A percentile compares a stretch with the other conserved stretches of the same genome.
Evolutionary conservation across 2,329 filamentous ascomycete genomes (phyloP).

Genomic region (Fusarium paranaense): DNA sequence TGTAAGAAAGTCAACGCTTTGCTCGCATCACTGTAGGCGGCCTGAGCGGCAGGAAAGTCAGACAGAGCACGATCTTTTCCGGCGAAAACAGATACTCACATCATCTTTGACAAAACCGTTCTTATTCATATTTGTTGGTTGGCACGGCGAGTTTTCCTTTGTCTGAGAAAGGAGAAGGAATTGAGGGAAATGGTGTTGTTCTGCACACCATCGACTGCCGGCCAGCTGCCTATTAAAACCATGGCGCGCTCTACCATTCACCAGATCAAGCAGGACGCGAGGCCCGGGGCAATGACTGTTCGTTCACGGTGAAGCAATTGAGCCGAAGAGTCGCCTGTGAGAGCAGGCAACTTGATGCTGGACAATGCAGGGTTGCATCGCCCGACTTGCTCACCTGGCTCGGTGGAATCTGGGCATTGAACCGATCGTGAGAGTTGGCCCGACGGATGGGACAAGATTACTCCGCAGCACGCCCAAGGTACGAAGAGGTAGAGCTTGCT

Average conservation of each 20-base stretch:
- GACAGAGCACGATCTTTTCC: not conserved
- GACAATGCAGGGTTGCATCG: too few relatives aligned
- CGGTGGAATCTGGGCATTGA: not conserved
- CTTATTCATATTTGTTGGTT: not conserved
- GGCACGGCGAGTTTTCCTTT: not conserved
- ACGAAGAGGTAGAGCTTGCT: not conserved
- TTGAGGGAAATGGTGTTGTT: not conserved
- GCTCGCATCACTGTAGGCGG: not conserved
- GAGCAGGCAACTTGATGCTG: not conserved
- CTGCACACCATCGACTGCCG: not conserved
- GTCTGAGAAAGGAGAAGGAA: not conserved
- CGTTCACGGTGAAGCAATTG: not conserved
- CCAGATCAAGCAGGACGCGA: not conserved
- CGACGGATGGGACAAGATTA: not conserved
- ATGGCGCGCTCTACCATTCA: too few relatives aligned
- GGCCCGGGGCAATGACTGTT: not conserved
- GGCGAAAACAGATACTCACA: not conserved
- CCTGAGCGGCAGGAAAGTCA: not conserved
- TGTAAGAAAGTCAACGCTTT: not conserved
- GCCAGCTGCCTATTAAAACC: not conserved
- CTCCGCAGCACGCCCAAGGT: not conserved
- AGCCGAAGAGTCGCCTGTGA: not conserved
- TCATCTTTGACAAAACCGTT: not conserved
- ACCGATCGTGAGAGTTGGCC: not conserved
- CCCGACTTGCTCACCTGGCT: not conserved